These are phyloP conservation scores for Pilasporangium apinafurcum DNA, from an alignment of 352 stramenopile species.

Conservation along the genomic window DNA sequence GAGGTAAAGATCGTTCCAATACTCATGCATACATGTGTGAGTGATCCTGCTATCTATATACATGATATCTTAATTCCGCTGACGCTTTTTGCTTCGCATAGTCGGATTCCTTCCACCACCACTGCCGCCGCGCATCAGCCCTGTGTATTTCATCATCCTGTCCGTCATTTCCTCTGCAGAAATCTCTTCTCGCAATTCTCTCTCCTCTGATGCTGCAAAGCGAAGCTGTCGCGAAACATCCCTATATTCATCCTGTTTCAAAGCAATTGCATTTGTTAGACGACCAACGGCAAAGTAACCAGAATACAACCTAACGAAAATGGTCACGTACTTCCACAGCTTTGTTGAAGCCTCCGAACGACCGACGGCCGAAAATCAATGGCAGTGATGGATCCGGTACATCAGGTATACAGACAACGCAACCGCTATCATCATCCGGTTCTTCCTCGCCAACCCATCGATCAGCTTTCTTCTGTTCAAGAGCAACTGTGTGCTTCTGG, in stretches of 20 bases:
- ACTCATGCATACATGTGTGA: background rate
- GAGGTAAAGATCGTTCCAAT: too few relatives aligned
- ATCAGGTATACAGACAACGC: constrained; percentile 45
- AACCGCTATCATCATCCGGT: constrained; percentile 14
- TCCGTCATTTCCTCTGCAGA: constrained; percentile 78
- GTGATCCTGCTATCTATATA: background rate
- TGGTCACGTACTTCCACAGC: constrained; percentile 37
- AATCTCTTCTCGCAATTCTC: constrained; percentile 69
- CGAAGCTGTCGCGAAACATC: constrained; percentile 46
- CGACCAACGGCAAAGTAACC: background rate
- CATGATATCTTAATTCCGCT: constrained; percentile 35
- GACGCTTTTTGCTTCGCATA: constrained; percentile 42
- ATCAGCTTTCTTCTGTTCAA: constrained; percentile 55
- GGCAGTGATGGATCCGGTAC: constrained; percentile 68
- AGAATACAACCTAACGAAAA: background rate
- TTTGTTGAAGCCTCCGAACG: constrained; percentile 81
- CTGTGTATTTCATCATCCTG: constrained; percentile 83
- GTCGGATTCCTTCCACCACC: constrained; percentile 8
- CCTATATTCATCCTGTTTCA: constrained; percentile 60
- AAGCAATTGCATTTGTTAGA: background rate
- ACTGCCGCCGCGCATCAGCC: constrained; percentile 31
- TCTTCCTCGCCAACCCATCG: constrained; percentile 39
- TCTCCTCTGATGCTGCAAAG: constrained; percentile 59
- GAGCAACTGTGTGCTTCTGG: constrained; percentile 38
- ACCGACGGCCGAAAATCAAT: constrained; percentile 70